Conservation (phyloP, 73 alveolate genomes). For the Tetrahymena elliotti region DNA sequence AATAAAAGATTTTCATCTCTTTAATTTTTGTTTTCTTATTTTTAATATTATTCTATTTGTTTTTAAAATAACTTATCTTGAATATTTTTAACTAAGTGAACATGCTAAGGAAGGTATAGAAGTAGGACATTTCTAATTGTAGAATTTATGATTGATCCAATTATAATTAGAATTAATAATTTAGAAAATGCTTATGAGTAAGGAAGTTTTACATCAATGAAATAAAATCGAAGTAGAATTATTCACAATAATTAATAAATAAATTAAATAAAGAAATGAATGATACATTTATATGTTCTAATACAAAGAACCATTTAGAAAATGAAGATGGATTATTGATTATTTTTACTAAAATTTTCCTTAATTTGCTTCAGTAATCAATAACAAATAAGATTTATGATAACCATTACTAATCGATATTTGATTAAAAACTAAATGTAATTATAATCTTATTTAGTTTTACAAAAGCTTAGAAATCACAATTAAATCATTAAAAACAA, state of each 20-base stretch:
- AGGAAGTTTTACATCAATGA: background rate
- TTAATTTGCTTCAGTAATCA: background rate
- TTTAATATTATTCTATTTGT: background rate
- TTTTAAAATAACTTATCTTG: too few species aligned
- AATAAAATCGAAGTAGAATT: background rate
- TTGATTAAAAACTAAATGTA: background rate
- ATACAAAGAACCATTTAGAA: too few species aligned
- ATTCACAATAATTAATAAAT: background rate
- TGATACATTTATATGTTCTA: too few species aligned
- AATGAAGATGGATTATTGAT: background rate
- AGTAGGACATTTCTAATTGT: too few species aligned
- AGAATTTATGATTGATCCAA: too few species aligned
- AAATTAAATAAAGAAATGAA: background rate
- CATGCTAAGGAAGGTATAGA: too few species aligned
- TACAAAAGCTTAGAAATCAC: background rate
- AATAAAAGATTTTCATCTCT: background rate
- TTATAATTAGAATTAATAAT: too few species aligned
- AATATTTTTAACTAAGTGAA: too few species aligned
- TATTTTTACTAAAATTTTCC: background rate
- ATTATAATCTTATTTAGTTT: background rate
- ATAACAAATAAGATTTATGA: background rate
- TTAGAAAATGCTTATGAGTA: background rate
- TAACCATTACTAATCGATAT: background rate
- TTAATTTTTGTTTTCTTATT: too few species aligned
- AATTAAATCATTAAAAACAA: background rate